A percentile compares a stretch with the other conserved stretches of the same genome.
phyloP scores from a whole-genome alignment of 2,329 filamentous ascomycete genomes.

The Huntiella abstrusa region DNA sequence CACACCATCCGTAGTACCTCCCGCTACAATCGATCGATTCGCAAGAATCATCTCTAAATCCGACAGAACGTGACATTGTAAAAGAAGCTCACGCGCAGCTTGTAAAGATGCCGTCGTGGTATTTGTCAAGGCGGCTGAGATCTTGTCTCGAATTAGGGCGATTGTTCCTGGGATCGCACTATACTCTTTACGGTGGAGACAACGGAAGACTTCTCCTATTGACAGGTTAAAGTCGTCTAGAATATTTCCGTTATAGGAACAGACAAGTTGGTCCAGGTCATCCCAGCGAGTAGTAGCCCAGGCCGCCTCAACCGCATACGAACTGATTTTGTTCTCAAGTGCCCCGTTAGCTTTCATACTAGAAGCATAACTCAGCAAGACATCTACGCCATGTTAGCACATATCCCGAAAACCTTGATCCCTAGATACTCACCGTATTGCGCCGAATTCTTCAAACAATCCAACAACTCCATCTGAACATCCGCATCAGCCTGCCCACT shows the following conservation, averaged over 20 bases:
- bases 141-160: conserved; percentile 44
- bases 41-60: conserved; percentile 65
- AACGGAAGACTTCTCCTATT: conserved; percentile 41
- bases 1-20: conserved; percentile 13
- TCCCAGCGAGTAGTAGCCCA: conserved; percentile 79
- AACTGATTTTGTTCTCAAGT: conserved; percentile 45
- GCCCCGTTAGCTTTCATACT: conserved; percentile 40
- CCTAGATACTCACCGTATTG: conserved; percentile 51
- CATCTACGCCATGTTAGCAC: conserved; percentile 35
- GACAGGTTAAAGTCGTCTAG: conserved; percentile 62
- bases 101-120: conserved; percentile 66
- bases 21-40: conserved; percentile 1
- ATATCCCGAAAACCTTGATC: not conserved
- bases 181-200: conserved; percentile 30
- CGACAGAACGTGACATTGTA: conserved; percentile 71
- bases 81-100: conserved; percentile 64
- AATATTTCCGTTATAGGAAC: conserved; percentile 29
- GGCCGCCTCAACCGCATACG: conserved; percentile 76
- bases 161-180: conserved; percentile 35
- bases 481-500: conserved; percentile 60
- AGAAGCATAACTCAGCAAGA: conserved; percentile 71
- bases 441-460: conserved; percentile 84
- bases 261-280: conserved; percentile 49
- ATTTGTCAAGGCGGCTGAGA: conserved; percentile 56
- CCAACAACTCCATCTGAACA: conserved; percentile 64